Percentiles rank a stretch among this genome's conserved stretches.
These are phyloP conservation scores for Fusarium nanum DNA, from an alignment of 2,329 filamentous ascomycete genomes.

Conservation along the genomic window DNA sequence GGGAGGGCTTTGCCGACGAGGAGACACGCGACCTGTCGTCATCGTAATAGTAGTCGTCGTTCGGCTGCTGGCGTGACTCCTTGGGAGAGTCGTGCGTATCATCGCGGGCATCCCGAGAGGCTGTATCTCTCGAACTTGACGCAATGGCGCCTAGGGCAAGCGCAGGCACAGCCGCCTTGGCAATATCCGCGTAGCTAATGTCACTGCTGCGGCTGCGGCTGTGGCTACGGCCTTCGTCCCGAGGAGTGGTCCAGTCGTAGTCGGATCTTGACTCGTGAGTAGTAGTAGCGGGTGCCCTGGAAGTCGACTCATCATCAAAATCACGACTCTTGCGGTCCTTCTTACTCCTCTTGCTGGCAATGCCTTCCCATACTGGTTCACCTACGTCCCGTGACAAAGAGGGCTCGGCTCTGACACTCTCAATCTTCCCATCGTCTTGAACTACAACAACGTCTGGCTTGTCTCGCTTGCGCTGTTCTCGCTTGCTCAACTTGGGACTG, in stretches of 20 bases:
- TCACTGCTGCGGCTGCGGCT: neutral
- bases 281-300: constrained; percentile 46
- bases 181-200: constrained; percentile 29
- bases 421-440: constrained; percentile 42
- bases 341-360: constrained; percentile 50
- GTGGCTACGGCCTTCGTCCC: constrained; percentile 17
- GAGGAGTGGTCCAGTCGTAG: constrained; percentile 17
- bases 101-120: constrained; percentile 31
- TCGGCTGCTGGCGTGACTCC: constrained; percentile 26
- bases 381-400: constrained; percentile 33
- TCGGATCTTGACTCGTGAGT: constrained; percentile 27
- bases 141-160: constrained; percentile 38
- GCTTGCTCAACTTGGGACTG: constrained; percentile 47
- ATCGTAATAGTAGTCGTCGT: constrained; percentile 34
- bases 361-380: constrained; percentile 45
- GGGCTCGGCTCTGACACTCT: constrained; percentile 31
- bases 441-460: constrained; percentile 49
- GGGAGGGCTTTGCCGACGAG: constrained; percentile 26
- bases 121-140: constrained; percentile 23
- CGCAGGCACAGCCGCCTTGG: constrained; percentile 32
- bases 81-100: constrained; percentile 25
- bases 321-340: constrained; percentile 49
- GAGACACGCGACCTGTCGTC: constrained; percentile 34
- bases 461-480: constrained; percentile 57
- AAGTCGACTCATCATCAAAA: constrained; percentile 42